Evolutionary conservation across 768 basidiomycete genomes (phyloP), one percentile per base, ranked within the genome.

Genomic region (Kwoniella sp.): DNA sequence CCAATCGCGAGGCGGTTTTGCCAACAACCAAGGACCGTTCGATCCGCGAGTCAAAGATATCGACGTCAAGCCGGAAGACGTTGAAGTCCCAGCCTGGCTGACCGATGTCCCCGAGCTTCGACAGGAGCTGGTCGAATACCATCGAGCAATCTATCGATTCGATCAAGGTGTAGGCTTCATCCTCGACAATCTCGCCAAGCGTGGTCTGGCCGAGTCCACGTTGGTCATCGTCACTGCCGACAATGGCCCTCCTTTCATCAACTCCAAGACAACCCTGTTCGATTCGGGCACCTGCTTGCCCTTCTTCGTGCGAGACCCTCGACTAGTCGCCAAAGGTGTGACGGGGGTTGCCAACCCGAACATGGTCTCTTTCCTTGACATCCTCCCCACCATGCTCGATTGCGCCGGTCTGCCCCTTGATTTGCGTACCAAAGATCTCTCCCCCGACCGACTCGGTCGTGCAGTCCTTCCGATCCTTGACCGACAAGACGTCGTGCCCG

Each of bases 221-320:
- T 53, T 71, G 12, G 66, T 71, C 25, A 61, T 71, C 38, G 34
- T 71, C 53, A 63, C 62, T 15, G 38, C 30, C n/a, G 69, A 71
- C 58, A 71, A 71, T 53, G 69, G 69, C 1, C 66, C 69, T 13
- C 69, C 69, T n/a, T 71, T 71, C 59, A 61, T 71, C 53, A 71
- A 71, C 41, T 61, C 69, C 56, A 71, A 71, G 41, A 71, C 69
- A n/a, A 71, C 69, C 22, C 41, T 71, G n/a, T 71, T 61, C 34
- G 69, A 71, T 41, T 58, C 69, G n/a, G 69, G 69, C 12, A 67
- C 66, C 25, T 61, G 69, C 51, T 55, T 71, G 9, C 69, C 69
- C 1, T 65, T 71, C 17, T 61, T 71, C 26, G 57, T 71, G 23
- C 55, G 66, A n/a, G 37, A 48, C n/a, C 69, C 69, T 12, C 53